phyloP scores from a whole-genome alignment of 176 grass and related monocot species.

The Oryza meridionalis region DNA sequence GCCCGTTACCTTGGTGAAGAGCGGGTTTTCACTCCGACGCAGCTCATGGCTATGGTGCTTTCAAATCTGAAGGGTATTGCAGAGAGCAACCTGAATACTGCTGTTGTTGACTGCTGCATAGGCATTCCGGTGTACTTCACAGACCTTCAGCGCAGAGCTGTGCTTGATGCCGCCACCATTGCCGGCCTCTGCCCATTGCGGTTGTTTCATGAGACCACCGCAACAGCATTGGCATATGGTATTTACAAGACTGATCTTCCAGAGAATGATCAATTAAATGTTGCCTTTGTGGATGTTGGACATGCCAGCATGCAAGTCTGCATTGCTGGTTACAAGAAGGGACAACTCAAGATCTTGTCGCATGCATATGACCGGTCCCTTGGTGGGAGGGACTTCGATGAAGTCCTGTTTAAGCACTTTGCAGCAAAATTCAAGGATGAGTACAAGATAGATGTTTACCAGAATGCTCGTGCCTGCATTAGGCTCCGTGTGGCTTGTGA shows the following conservation, averaged over 20 bases:
- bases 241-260: slow-evolving; percentile 91
- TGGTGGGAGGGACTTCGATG: slow-evolving; percentile 87
- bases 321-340: slow-evolving; percentile 79
- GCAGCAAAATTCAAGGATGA: slow-evolving; percentile 81
- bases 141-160: slow-evolving; percentile 79
- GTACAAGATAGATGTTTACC: slow-evolving; percentile 89
- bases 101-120: slow-evolving; percentile 82
- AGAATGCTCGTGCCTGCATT: slow-evolving; percentile 81
- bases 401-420: slow-evolving; percentile 77
- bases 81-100: slow-evolving; percentile 74
- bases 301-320: slow-evolving; percentile 90
- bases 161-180: slow-evolving; percentile 78
- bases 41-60: slow-evolving; percentile 84
- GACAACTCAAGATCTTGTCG: slow-evolving; percentile 78
- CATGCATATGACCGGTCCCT: slow-evolving; percentile 83
- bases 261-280: slow-evolving; percentile 76
- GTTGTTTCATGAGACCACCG: slow-evolving; percentile 87
- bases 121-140: slow-evolving; percentile 87
- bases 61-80: slow-evolving; percentile 81
- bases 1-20: slow-evolving; percentile 65
- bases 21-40: slow-evolving; percentile 65
- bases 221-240: slow-evolving; percentile 86
- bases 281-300: slow-evolving; percentile 86
- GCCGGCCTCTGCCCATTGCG: slow-evolving; percentile 68
- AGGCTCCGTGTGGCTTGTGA: slow-evolving; percentile 78